Evolutionary conservation across 257 asterid species (phyloP).

Genomic region (Echites panduratus): DNA sequence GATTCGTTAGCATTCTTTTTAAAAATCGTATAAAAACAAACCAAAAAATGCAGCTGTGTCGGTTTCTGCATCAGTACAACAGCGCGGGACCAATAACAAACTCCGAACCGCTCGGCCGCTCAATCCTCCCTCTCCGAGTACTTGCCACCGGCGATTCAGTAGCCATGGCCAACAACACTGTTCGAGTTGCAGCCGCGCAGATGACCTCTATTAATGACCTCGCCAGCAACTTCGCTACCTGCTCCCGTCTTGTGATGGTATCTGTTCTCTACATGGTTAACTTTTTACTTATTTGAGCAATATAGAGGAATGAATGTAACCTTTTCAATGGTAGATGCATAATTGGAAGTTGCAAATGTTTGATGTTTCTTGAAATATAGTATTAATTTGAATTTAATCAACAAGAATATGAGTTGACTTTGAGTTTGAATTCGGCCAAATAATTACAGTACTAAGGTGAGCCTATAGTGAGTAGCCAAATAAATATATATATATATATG

Average conservation of each 20-base stretch:
- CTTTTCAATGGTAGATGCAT: neutral
- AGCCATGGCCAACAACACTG: constrained; percentile 50
- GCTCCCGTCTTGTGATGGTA: constrained; percentile 75
- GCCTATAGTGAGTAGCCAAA: too few species aligned
- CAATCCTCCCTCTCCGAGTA: neutral
- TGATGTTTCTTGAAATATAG: neutral
- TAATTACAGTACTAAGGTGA: too few species aligned
- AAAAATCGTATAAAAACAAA: too few species aligned
- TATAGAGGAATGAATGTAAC: neutral
- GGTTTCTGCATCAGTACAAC: too few species aligned
- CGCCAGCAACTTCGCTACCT: constrained; percentile 64
- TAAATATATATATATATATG: too few species aligned
- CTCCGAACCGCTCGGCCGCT: neutral
- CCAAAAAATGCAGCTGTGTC: constrained; percentile 3
- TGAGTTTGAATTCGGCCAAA: neutral
- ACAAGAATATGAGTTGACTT: neutral
- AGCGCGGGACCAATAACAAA: neutral
- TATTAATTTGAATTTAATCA: neutral
- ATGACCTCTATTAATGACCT: constrained; percentile 85
- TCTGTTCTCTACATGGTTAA: neutral
- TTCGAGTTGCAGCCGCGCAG: constrained; percentile 87
- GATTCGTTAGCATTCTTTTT: too few species aligned
- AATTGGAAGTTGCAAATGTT: neutral
- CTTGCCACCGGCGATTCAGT: constrained; percentile 26
- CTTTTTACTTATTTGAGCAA: neutral